A percentile compares a stretch with the other conserved stretches of the same genome.
These are phyloP conservation scores for Teratosphaeria viscida DNA, from an alignment of 2,329 filamentous ascomycete species.

Conservation along the genomic window DNA sequence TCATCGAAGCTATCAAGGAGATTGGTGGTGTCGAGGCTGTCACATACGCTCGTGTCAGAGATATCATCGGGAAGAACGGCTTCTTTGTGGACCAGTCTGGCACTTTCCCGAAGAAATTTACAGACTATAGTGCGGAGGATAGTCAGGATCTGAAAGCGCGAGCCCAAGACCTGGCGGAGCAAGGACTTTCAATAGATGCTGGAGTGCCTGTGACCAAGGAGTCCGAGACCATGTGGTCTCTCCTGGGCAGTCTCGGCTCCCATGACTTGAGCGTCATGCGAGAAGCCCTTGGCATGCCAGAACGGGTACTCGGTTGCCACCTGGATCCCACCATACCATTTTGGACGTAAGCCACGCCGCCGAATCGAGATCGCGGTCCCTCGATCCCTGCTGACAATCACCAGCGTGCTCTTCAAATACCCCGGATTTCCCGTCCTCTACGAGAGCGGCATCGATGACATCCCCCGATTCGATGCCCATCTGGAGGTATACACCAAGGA, in stretches of 20 bases:
- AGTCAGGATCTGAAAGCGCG: slow-evolving; percentile 11
- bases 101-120: slow-evolving; percentile 36
- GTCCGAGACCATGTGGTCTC: slow-evolving; percentile 27
- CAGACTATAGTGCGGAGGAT: slow-evolving; percentile 29
- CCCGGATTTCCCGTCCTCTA: slow-evolving; percentile 44
- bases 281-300: slow-evolving; percentile 42
- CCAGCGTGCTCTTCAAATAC: slow-evolving; percentile 32
- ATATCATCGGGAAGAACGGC: slow-evolving; percentile 47
- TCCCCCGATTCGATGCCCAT: slow-evolving; percentile 45
- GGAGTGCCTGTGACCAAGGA: slow-evolving; percentile 22
- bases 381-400: background rate
- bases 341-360: slow-evolving; percentile 5
- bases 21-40: slow-evolving; percentile 43
- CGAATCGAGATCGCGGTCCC: background rate
- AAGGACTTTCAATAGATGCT: slow-evolving; percentile 2
- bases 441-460: slow-evolving; percentile 44
- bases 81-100: slow-evolving; percentile 40
- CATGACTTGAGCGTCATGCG: slow-evolving; percentile 48
- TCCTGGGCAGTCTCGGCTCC: slow-evolving; percentile 40
- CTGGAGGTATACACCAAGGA: slow-evolving; percentile 43
- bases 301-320: slow-evolving; percentile 35
- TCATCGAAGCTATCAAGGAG: slow-evolving; percentile 45
- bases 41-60: slow-evolving; percentile 44
- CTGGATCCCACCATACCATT: slow-evolving; percentile 26
- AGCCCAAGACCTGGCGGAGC: background rate